A percentile compares a stretch with the other conserved stretches of the same genome.
phyloP scores from a whole-genome alignment of 305 asterid genomes.

The Solanum chacoense region DNA sequence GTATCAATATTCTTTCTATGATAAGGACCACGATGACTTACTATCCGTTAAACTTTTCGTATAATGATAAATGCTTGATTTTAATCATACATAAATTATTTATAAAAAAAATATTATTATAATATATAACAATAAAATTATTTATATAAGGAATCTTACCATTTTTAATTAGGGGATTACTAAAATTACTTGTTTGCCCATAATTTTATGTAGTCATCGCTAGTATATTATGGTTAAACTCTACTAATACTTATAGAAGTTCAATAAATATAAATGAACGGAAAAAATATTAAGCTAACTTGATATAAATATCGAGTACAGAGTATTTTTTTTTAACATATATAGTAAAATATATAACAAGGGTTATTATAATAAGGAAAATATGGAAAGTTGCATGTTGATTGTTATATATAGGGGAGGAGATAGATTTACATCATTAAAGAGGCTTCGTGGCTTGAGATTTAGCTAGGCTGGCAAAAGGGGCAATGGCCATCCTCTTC shows the following conservation, averaged over 20 bases:
- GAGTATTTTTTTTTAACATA: too few relatives aligned
- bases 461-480: slow-evolving; percentile 33
- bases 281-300: not conserved
- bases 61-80: too few relatives aligned
- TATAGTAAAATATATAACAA: too few relatives aligned
- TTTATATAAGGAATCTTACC: not conserved
- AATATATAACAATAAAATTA: not conserved
- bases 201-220: not conserved
- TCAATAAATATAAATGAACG: not conserved
- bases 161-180: not conserved
- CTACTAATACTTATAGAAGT: not conserved
- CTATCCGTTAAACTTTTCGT: too few relatives aligned
- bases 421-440: not conserved
- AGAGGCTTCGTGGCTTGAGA: slow-evolving; percentile 30
- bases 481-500: slow-evolving; percentile 57
- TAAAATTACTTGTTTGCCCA: not conserved
- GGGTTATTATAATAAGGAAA: not conserved
- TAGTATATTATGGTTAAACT: not conserved
- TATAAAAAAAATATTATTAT: too few relatives aligned
- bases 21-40: too few relatives aligned
- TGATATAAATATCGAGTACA: not conserved
- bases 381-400: not conserved
- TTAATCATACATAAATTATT: too few relatives aligned
- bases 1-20: not conserved
- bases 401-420: slow-evolving; percentile 1